Conservation (phyloP, 2,329 filamentous ascomycete species). For the Penicillium sp. region DNA sequence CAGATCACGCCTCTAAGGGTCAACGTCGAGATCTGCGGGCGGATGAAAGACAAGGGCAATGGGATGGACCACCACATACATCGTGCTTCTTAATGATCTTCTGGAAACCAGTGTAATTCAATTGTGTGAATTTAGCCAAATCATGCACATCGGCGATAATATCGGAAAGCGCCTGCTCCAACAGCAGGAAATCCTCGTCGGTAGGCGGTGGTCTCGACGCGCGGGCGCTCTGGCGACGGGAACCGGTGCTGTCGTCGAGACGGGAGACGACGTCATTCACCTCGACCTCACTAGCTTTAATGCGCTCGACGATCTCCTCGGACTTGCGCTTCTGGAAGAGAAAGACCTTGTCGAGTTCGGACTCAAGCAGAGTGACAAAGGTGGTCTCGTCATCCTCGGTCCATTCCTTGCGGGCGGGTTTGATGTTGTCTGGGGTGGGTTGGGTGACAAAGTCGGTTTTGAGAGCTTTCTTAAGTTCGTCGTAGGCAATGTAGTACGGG, state of each 20-base stretch:
- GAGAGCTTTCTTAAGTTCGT: slow-evolving; percentile 85
- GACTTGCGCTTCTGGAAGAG: slow-evolving; percentile 97
- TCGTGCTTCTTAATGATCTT: slow-evolving; percentile 99
- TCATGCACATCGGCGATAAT: slow-evolving; percentile 99
- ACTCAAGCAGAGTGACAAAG: slow-evolving; percentile 86
- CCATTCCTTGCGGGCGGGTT: slow-evolving; percentile 71
- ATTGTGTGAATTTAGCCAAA: slow-evolving; percentile 94
- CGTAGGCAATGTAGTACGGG: slow-evolving; percentile 98
- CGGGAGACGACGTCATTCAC: slow-evolving; percentile 84
- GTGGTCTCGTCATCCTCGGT: slow-evolving; percentile 87
- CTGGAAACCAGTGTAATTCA: slow-evolving; percentile 99
- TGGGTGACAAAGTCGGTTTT: slow-evolving; percentile 70
- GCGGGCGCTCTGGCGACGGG: slow-evolving; percentile 40
- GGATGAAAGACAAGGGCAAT: neutral
- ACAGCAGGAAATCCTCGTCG: slow-evolving; percentile 90
- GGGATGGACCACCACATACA: slow-evolving; percentile 58
- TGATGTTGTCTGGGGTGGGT: slow-evolving; percentile 54
- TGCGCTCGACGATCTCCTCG: slow-evolving; percentile 90
- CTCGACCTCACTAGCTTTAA: slow-evolving; percentile 85
- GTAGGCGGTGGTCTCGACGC: slow-evolving; percentile 57
- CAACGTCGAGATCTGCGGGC: neutral
- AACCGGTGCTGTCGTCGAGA: slow-evolving; percentile 63
- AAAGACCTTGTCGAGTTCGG: slow-evolving; percentile 95
- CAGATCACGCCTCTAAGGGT: too few relatives aligned
- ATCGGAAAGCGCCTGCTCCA: slow-evolving; percentile 94